Evolutionary conservation across 2,329 filamentous ascomycete genomes (phyloP), one percentile per base, ranked within the genome.

Genomic region (Fonsecaea monophora): DNA sequence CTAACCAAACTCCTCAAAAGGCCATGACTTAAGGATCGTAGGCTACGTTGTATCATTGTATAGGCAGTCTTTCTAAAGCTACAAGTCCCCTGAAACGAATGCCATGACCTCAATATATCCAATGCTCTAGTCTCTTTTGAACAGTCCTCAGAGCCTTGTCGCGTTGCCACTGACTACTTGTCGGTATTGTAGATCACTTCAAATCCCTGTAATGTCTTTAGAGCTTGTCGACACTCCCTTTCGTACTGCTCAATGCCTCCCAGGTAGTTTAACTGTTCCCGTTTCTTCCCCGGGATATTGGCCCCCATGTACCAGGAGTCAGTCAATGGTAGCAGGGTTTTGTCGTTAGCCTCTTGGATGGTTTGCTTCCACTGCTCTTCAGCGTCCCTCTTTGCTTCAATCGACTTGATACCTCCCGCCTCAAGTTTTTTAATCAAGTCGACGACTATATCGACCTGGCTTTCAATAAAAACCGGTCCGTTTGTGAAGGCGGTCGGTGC

Each of bases 301-400:
- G 80, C 81, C 1, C 86, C 85, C 81, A 85, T 84, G 69, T 85
- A 87, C 55, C 83, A 86, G 3, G 78, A 83, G 15, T 76, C 84
- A 79, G 3, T 86, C 68, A 87, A 88, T 74, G 79, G 75, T 6
- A 87, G 77, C 0, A 85, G 79, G 0, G 85, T 53, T n/a, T 60
- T 35, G n/a, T 59, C 30, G 37, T 60, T 53, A 2, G 54, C 42
- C 4, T 60, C 55, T 13, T 82, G 70, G 18, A 87, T 78, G 66
- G 9, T 79, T 76, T 30, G 78, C 68, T 13, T 74, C 65, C 65
- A 67, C 38, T 67, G 45, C 32, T 60, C 40, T 42, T 18, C 60
- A 7, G 53, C 48, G 1, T 21, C 30, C 3, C 9, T 12, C 7
- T 48, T 9, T n/a, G 60, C 32, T 10, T 53, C 54, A 9, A 67